Conservation (phyloP, 106 monocot genomes). For the Iris macrosiphon region DNA sequence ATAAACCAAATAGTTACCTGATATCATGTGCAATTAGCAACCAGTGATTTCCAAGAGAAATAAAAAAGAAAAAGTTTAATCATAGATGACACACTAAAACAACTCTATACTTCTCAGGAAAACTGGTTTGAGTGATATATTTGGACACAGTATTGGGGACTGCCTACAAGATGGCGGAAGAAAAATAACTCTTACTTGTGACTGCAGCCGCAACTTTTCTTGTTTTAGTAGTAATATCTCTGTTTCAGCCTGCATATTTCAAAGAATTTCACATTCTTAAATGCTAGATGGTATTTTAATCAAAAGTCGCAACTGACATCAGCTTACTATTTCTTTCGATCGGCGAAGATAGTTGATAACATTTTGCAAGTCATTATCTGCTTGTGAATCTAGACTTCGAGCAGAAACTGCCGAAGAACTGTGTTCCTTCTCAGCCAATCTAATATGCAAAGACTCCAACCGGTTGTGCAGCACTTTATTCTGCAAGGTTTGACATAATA, state of each 20-base stretch:
- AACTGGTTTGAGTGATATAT: no score
- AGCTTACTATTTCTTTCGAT: constrained; percentile 92
- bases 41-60: no score
- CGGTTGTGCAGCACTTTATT: constrained; percentile 66
- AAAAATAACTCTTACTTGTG: constrained; percentile 81
- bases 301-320: neutral
- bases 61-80: no score
- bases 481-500: constrained; percentile 27
- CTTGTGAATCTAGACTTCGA: constrained; percentile 27
- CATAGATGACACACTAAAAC: no score
- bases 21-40: no score
- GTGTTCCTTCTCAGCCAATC: constrained; percentile 60
- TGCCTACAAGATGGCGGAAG: no score
- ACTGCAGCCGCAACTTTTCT: constrained; percentile 76
- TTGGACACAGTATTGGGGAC: no score
- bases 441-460: constrained; percentile 73
- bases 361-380: constrained; percentile 61
- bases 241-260: constrained; percentile 59
- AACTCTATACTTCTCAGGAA: no score
- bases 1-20: no score
- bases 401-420: constrained; percentile 32
- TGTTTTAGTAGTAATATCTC: constrained; percentile 76
- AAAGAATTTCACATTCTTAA: neutral
- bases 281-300: neutral
- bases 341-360: constrained; percentile 80